Evolutionary conservation across 202 grass and related monocot species (phyloP).

Genomic region (Zizania palustris): DNA sequence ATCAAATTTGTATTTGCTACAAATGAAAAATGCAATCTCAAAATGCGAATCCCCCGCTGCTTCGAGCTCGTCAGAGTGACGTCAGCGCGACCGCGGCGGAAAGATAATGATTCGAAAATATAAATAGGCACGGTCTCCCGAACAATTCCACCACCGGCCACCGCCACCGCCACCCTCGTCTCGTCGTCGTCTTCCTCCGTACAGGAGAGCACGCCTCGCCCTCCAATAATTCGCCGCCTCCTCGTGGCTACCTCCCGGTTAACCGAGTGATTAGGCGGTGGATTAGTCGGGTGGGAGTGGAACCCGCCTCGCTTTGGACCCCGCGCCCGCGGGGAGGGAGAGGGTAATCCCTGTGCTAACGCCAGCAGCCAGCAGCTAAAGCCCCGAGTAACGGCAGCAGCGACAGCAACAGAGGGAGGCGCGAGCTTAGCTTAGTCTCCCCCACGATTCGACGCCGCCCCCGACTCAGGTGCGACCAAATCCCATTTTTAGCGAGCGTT

Average conservation of each 20-base stretch:
- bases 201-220: slow-evolving; percentile 45
- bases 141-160: slow-evolving; percentile 1
- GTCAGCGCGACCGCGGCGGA: neutral
- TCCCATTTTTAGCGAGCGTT: neutral
- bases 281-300: neutral
- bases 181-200: neutral
- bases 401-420: slow-evolving; percentile 37
- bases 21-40: no score
- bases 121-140: slow-evolving; percentile 45
- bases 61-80: slow-evolving; percentile 13
- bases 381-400: slow-evolving; percentile 34
- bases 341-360: slow-evolving; percentile 5
- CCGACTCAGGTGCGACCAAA: slow-evolving; percentile 36
- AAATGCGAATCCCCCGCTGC: no score
- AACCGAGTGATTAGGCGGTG: slow-evolving; percentile 1
- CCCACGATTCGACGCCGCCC: slow-evolving; percentile 40
- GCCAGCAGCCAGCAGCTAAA: neutral
- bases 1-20: no score
- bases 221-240: slow-evolving; percentile 49
- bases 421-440: slow-evolving; percentile 18
- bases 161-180: neutral
- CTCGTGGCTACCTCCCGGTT: neutral
- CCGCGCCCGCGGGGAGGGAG: neutral
- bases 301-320: slow-evolving; percentile 1
- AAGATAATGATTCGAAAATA: slow-evolving; percentile 19